Evolutionary conservation across 345 rosid genomes (phyloP).

Genomic region (Bruguiera sexangula): DNA sequence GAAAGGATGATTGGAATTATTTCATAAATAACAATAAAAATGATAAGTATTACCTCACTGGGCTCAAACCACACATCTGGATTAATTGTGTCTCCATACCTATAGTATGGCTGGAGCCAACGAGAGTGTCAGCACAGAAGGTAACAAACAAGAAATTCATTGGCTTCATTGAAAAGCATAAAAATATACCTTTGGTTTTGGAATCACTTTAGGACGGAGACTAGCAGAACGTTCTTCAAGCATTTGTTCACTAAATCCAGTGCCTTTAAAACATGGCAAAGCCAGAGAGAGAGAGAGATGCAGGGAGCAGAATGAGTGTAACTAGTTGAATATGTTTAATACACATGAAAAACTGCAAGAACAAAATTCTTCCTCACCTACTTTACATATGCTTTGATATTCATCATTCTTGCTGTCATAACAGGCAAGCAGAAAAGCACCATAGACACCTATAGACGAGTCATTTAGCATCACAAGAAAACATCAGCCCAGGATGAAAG

Average conservation of each 20-base stretch:
- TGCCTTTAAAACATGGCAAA: constrained; percentile 43
- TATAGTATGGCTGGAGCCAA: constrained; percentile 66
- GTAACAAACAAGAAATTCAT: not conserved
- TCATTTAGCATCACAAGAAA: constrained; percentile 16
- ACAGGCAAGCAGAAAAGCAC: constrained; percentile 93
- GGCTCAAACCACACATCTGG: constrained; percentile 99
- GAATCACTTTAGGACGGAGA: constrained; percentile 76
- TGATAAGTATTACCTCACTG: constrained; percentile 54
- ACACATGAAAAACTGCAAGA: constrained; percentile 6
- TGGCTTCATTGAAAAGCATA: constrained; percentile 3
- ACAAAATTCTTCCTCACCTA: constrained; percentile 47
- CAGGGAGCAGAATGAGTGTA: not conserved
- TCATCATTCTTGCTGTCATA: constrained; percentile 77
- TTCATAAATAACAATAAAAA: not conserved
- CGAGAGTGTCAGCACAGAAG: constrained; percentile 9
- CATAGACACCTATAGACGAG: constrained; percentile 64
- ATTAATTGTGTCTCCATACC: constrained; percentile 52
- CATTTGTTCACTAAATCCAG: constrained; percentile 80
- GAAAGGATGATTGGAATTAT: not conserved
- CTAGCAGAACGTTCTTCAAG: constrained; percentile 83
- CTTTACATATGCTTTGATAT: constrained; percentile 91
- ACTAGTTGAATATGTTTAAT: constrained; percentile 5
- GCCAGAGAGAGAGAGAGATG: constrained; percentile 6
- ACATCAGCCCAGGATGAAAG: constrained; percentile 8
- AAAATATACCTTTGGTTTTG: constrained; percentile 66